Evolutionary conservation across 352 stramenopile genomes (phyloP).

Genomic region (Phytophthora fragariae): DNA sequence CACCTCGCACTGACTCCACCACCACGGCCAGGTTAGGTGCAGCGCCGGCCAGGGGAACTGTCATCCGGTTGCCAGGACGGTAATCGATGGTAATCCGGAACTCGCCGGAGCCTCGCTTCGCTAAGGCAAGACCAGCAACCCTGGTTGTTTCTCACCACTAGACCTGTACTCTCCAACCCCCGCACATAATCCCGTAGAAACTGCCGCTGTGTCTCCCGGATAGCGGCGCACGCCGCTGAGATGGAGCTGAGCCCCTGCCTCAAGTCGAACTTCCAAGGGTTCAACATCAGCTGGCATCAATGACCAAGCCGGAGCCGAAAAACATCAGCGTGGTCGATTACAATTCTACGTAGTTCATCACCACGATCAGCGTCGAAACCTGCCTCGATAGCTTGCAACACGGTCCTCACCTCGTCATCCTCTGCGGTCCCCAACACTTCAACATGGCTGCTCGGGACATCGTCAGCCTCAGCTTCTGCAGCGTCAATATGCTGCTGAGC

Average conservation of each 20-base stretch:
- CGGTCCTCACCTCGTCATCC: background rate
- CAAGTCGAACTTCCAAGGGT: constrained; percentile 7
- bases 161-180: too few relatives aligned
- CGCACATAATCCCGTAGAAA: too few relatives aligned
- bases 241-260: background rate
- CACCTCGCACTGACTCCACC: too few relatives aligned
- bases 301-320: constrained; percentile 7
- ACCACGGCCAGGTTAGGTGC: too few relatives aligned
- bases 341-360: background rate
- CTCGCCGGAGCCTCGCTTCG: too few relatives aligned
- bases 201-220: too few relatives aligned
- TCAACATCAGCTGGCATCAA: constrained; percentile 10
- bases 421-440: background rate
- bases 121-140: too few relatives aligned
- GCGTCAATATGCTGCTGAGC: constrained; percentile 6
- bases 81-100: too few relatives aligned
- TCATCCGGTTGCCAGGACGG: too few relatives aligned
- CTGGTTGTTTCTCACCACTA: too few relatives aligned
- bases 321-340: background rate
- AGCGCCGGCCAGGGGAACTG: too few relatives aligned
- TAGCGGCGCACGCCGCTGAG: background rate
- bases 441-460: background rate
- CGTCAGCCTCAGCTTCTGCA: constrained; percentile 14
- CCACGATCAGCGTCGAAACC: too few relatives aligned
- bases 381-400: constrained; percentile 8